Base-by-base conservation (phyloP, 331 rosid genomes). In the Arachis monticola region DNA sequence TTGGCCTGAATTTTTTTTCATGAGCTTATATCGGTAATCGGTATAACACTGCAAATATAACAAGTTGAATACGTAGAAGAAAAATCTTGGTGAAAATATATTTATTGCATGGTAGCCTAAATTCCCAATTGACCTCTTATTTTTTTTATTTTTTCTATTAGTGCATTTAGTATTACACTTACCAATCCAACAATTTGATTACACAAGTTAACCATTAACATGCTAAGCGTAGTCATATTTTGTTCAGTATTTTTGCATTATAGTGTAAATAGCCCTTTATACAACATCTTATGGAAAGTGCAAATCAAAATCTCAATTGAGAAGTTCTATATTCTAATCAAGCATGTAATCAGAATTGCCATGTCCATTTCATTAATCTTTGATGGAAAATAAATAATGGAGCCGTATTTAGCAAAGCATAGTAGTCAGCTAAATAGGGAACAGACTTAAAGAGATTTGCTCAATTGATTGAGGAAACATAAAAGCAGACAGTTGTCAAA, bases 381-480 rank as follows among this genome's bases (percentile, higher is more conserved):
- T 60, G 5, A 73, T 11, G 56, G 71, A 64, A 74, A 72, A 70
- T 64, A 70, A 69, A 75, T 12, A 46, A 60, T 10, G 62, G 42
- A 60, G 64, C 70, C 60, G 72, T 59, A 70, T 75, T 75, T 65
- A 69, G 77, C 73, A 35, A 70, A 70, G 75, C 60, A 60, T 47
- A 53, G 52, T 69, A 10, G 53, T 79, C 46, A 72, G 57, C 46
- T 12, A 64, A 77, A 4, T 69, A 57, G 72, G 51, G 58, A 63
- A 70, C 70, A 65, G 69, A 42, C 78, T 51, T 35, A 35, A 32
- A 35, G 40, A 35, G 40, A 35, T 35, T 35, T 65, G 84, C 71
- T 77, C 27, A 61, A 53, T 77, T 81, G 60, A 77, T 41, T 58
- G 71, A 68, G 82, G 68, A 83, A 76, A 80, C 82, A 77, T 72